A percentile compares a stretch with the other conserved stretches of the same genome.
phyloP scores from a whole-genome alignment of 1,139 yeast genomes.

The Nadsonia starkeyi-henricii region DNA sequence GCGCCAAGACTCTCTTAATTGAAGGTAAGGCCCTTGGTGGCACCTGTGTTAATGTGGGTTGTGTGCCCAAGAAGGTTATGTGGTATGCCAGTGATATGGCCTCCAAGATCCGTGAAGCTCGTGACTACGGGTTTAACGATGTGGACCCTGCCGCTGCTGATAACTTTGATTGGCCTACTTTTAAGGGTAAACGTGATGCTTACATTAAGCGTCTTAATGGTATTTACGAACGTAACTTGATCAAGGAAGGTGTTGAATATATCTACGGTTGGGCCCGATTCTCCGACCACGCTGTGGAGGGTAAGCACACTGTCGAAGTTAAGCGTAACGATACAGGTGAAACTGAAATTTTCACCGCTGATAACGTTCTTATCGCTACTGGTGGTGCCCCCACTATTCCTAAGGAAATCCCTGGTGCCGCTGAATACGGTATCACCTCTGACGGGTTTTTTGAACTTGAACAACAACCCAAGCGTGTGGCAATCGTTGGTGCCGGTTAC shows the following conservation, averaged over 20 bases:
- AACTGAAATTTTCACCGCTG: constrained; percentile 55
- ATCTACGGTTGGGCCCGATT: constrained; percentile 83
- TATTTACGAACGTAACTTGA: constrained; percentile 76
- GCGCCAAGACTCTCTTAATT: constrained; percentile 72
- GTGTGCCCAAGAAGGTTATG: constrained; percentile 98
- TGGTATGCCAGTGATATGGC: constrained; percentile 95
- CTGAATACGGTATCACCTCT: constrained; percentile 72
- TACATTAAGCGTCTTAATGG: constrained; percentile 80
- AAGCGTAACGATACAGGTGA: constrained; percentile 34
- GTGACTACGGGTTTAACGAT: constrained; percentile 61
- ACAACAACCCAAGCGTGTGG: constrained; percentile 79
- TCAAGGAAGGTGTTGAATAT: constrained; percentile 77
- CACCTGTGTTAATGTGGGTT: constrained; percentile 97
- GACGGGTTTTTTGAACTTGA: constrained; percentile 81
- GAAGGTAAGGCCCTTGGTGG: constrained; percentile 83
- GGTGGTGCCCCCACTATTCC: constrained; percentile 83
- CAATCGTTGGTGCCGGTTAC: constrained; percentile 95
- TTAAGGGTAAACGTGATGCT: constrained; percentile 84
- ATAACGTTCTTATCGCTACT: constrained; percentile 74
- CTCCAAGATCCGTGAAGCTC: constrained; percentile 53
- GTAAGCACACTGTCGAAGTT: constrained; percentile 70
- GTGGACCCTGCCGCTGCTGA: constrained; percentile 41
- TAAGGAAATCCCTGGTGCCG: constrained; percentile 49
- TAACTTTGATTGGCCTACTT: constrained; percentile 62
- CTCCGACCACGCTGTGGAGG: constrained; percentile 22